Conservation (phyloP, 2,329 filamentous ascomycete genomes). For the Chaetothyriales sp. region DNA sequence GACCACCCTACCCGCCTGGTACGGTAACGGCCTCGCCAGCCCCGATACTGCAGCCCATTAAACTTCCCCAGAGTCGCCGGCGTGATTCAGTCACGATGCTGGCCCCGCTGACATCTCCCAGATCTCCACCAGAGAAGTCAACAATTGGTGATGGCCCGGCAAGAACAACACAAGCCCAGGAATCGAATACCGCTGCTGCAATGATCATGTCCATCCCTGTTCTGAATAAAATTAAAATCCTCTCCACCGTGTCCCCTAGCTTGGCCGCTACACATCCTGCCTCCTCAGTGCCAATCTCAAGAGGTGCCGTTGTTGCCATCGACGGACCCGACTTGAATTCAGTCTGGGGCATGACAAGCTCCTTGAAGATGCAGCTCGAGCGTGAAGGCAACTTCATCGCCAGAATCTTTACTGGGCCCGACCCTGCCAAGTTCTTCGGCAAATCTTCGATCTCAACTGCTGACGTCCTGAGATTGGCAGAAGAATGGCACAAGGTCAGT, state of each 20-base stretch:
- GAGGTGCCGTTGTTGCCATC: constrained; percentile 70
- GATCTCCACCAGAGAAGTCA: constrained; percentile 14
- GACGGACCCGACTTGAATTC: constrained; percentile 57
- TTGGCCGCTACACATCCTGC: constrained; percentile 29
- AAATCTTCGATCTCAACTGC: constrained; percentile 26
- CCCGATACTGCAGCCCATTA: constrained; percentile 16
- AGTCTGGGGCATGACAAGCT: constrained; percentile 49
- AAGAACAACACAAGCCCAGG: constrained; percentile 8
- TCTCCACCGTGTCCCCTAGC: constrained; percentile 61
- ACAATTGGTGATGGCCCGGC: constrained; percentile 1
- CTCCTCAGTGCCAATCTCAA: constrained; percentile 29
- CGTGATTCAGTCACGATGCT: constrained; percentile 36
- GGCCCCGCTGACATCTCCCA: constrained; percentile 36
- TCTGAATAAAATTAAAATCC: constrained; percentile 58
- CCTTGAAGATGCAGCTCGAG: constrained; percentile 41
- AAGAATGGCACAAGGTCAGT: constrained; percentile 61
- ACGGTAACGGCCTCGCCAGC: constrained; percentile 9
- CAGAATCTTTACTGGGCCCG: constrained; percentile 34
- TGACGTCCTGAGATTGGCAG: constrained; percentile 53
- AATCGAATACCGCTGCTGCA: constrained; percentile 42
- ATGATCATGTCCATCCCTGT: constrained; percentile 64
- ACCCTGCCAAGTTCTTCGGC: constrained; percentile 13
- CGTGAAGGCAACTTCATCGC: constrained; percentile 39
- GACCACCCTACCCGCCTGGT: constrained; percentile 5
- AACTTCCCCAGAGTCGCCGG: constrained; percentile 29